phyloP scores from a whole-genome alignment of 164 flowering plant genomes.

The Saururus chinensis region DNA sequence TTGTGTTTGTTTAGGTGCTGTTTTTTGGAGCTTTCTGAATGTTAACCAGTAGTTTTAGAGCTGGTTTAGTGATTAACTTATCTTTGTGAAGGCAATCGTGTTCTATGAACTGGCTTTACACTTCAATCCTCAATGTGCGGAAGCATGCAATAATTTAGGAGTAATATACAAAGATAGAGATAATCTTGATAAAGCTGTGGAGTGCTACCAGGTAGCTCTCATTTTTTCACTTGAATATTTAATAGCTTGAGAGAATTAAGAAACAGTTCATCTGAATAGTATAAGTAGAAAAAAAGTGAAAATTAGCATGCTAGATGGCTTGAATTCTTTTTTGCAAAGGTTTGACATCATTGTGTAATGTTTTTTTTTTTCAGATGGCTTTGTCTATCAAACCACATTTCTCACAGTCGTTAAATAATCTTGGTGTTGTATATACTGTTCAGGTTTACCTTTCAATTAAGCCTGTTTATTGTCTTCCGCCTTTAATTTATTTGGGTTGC shows the following conservation, averaged over 20 bases:
- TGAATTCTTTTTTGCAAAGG: background rate
- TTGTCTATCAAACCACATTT: conserved; percentile 90
- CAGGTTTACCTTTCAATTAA: conserved; percentile 43
- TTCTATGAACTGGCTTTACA: conserved; percentile 97
- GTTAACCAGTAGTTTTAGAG: background rate
- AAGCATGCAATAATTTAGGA: conserved; percentile 98
- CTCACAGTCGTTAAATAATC: conserved; percentile 95
- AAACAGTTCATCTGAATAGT: background rate
- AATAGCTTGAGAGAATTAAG: background rate
- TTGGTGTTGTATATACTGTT: conserved; percentile 98
- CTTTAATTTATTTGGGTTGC: background rate
- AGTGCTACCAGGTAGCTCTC: conserved; percentile 78
- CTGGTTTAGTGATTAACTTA: conserved; percentile 1
- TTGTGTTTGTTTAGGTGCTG: background rate
- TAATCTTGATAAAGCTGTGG: conserved; percentile 99
- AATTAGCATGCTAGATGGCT: background rate
- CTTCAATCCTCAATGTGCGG: conserved; percentile 97
- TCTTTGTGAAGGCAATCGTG: conserved; percentile 72
- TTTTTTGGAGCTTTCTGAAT: background rate
- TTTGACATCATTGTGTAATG: background rate
- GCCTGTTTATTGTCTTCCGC: background rate
- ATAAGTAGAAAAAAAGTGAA: background rate
- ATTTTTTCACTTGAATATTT: background rate
- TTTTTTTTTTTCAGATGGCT: conserved; percentile 54
- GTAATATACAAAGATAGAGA: conserved; percentile 95